Evolutionary conservation across 2,329 filamentous ascomycete species (phyloP).

Genomic region (Cladosporium sp.): DNA sequence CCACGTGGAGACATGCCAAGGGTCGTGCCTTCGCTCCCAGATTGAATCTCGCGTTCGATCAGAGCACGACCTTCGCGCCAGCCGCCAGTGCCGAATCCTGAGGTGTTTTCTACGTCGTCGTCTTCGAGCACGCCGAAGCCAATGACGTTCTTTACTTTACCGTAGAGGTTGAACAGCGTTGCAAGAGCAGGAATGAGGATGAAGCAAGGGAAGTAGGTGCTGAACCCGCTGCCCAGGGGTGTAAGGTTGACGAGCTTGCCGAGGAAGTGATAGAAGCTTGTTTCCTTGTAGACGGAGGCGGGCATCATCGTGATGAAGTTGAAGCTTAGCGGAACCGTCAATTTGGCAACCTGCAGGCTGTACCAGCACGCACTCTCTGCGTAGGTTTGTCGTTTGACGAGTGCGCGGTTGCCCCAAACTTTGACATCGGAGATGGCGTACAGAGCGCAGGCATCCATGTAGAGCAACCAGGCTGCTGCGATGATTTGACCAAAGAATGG

Average conservation of each 20-base stretch:
- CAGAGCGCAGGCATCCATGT: slow-evolving; percentile 91
- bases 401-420: slow-evolving; percentile 92
- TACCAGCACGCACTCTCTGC: slow-evolving; percentile 96
- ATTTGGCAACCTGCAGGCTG: slow-evolving; percentile 83
- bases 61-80: slow-evolving; percentile 92
- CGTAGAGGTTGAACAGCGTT: slow-evolving; percentile 86
- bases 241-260: slow-evolving; percentile 82
- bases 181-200: slow-evolving; percentile 83
- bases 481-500: slow-evolving; percentile 84
- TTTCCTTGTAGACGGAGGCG: slow-evolving; percentile 66
- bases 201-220: slow-evolving; percentile 83
- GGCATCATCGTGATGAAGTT: slow-evolving; percentile 94
- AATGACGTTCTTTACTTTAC: slow-evolving; percentile 71
- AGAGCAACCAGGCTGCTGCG: slow-evolving; percentile 84
- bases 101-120: slow-evolving; percentile 59
- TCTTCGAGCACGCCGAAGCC: slow-evolving; percentile 80
- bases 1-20: slow-evolving; percentile 35
- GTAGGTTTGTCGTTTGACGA: slow-evolving; percentile 88
- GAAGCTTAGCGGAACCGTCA: slow-evolving; percentile 90
- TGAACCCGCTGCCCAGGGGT: slow-evolving; percentile 77
- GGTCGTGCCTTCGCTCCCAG: slow-evolving; percentile 39
- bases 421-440: slow-evolving; percentile 88
- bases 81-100: slow-evolving; percentile 71
- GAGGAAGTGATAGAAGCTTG: slow-evolving; percentile 84
- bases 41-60: slow-evolving; percentile 74